phyloP scores from a whole-genome alignment of 2,329 filamentous ascomycete species.

The Tolypocladium tundrense region DNA sequence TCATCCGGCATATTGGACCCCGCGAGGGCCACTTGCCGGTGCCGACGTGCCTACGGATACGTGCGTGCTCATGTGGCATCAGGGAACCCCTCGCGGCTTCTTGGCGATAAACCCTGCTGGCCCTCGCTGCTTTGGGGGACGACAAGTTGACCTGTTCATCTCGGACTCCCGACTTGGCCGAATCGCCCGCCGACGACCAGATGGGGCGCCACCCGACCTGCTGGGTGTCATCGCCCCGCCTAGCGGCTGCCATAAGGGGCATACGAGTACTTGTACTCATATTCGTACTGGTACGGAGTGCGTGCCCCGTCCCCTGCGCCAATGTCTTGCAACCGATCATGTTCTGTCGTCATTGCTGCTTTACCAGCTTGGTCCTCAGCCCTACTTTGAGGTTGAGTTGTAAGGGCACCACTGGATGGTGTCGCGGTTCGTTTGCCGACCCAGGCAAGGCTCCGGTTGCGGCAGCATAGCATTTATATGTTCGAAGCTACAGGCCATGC shows the following conservation, averaged over 20 bases:
- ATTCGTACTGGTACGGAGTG: too few species aligned
- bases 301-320: background rate
- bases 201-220: background rate
- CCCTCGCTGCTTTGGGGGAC: background rate
- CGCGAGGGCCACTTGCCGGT: background rate
- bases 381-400: too few species aligned
- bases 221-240: background rate
- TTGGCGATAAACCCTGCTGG: background rate
- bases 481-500: too few species aligned
- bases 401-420: too few species aligned
- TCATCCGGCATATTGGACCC: background rate
- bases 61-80: background rate
- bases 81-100: background rate
- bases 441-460: too few species aligned
- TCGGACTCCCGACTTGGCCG: background rate
- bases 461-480: too few species aligned
- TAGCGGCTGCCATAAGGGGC: background rate
- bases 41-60: background rate
- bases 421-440: too few species aligned
- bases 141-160: background rate
- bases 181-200: background rate
- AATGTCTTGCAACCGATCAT: background rate
- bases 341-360: background rate
- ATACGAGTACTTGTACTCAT: background rate
- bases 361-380: background rate